These are phyloP conservation scores for Acacia pycnantha DNA, from an alignment of 331 rosid genomes.

Conservation along the genomic window DNA sequence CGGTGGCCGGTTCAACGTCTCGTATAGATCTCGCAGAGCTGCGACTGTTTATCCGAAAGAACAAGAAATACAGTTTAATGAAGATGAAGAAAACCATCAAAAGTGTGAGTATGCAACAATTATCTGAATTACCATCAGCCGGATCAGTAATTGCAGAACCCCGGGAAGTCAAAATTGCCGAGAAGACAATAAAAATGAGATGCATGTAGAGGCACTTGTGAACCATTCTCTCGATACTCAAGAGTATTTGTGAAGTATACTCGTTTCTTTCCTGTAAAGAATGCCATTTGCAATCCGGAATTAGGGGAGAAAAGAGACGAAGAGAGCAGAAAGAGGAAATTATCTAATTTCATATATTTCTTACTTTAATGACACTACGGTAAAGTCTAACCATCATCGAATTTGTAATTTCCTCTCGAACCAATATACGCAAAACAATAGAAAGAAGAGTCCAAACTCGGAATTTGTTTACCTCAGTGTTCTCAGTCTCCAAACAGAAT, in stretches of 20 bases:
- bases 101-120: not conserved
- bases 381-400: not conserved
- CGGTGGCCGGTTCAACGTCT: slow-evolving; percentile 52
- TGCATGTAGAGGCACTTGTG: slow-evolving; percentile 9
- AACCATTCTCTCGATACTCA: slow-evolving; percentile 44
- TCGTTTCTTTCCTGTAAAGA: slow-evolving; percentile 17
- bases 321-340: not conserved
- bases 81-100: not conserved
- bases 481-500: slow-evolving; percentile 36
- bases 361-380: not conserved
- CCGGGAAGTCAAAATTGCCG: slow-evolving; percentile 40
- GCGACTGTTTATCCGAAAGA: slow-evolving; percentile 43
- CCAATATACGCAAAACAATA: not conserved
- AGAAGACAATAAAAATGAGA: slow-evolving; percentile 41
- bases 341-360: not conserved
- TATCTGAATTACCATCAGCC: slow-evolving; percentile 51
- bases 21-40: slow-evolving; percentile 65
- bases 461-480: slow-evolving; percentile 15
- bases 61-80: slow-evolving; percentile 20
- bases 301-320: not conserved
- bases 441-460: not conserved
- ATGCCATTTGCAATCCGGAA: not conserved
- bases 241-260: slow-evolving; percentile 12
- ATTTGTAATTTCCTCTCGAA: not conserved
- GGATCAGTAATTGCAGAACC: slow-evolving; percentile 48